These are phyloP conservation scores for Xenoacremonium recifei DNA, from an alignment of 2,329 filamentous ascomycete species.

Conservation along the genomic window DNA sequence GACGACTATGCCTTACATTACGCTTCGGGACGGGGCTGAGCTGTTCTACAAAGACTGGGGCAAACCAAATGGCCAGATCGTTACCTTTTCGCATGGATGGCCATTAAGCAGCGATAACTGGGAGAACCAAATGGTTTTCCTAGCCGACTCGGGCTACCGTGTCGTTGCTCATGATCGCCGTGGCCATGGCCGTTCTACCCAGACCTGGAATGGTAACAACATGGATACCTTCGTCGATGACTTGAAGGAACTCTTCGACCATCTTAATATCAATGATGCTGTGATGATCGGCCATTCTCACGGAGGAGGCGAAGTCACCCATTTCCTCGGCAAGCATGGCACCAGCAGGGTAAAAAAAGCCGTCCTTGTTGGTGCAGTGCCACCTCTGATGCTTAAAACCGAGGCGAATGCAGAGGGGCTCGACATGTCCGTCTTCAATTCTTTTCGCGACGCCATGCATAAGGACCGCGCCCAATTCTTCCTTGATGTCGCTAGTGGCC, in stretches of 20 bases:
- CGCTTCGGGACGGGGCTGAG: conserved; percentile 32
- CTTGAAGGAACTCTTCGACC: not conserved
- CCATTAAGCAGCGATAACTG: conserved; percentile 32
- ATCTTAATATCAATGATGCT: not conserved
- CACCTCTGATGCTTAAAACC: not conserved
- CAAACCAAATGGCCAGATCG: conserved; percentile 28
- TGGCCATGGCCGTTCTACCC: conserved; percentile 32
- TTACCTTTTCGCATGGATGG: conserved; percentile 38
- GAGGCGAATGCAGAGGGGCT: conserved; percentile 8
- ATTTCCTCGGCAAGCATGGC: conserved; percentile 19
- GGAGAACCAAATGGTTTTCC: conserved; percentile 28
- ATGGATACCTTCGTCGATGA: not conserved
- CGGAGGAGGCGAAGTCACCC: not conserved
- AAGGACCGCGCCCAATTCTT: not conserved
- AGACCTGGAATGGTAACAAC: conserved; percentile 14
- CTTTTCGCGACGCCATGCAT: not conserved
- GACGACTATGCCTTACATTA: conserved; percentile 30
- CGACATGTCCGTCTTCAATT: not conserved
- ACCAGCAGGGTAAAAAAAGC: not conserved
- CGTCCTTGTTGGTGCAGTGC: not conserved
- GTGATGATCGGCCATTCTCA: not conserved
- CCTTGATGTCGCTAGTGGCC: conserved; percentile 18
- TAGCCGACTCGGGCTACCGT: conserved; percentile 30
- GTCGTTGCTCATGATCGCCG: conserved; percentile 31
- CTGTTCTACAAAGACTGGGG: conserved; percentile 45